phyloP scores from a whole-genome alignment of 352 stramenopile species.

The Elongisporangium undulatum region DNA sequence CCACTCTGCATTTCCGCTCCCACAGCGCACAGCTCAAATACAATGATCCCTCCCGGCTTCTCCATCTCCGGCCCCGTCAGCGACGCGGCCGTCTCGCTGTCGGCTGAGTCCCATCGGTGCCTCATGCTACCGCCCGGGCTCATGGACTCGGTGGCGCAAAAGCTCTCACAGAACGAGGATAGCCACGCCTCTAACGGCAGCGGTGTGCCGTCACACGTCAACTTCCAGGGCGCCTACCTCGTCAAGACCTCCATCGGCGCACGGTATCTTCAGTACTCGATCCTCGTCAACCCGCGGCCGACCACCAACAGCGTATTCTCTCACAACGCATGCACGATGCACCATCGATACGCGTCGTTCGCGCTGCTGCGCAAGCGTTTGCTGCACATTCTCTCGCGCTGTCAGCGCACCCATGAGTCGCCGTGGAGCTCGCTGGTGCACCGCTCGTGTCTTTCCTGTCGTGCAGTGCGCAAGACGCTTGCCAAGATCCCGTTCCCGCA shows the following conservation, averaged over 20 bases:
- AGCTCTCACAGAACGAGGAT: not conserved
- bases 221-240: not conserved
- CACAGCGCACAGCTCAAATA: not conserved
- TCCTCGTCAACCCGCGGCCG: not conserved
- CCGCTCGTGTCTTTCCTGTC: not conserved
- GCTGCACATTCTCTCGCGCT: not conserved
- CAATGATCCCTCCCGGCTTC: not conserved
- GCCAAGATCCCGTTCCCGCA: not conserved
- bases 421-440: not conserved
- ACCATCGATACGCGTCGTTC: not conserved
- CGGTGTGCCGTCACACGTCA: not conserved
- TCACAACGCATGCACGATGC: not conserved
- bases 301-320: not conserved
- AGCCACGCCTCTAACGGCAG: not conserved
- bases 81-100: not conserved
- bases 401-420: not conserved
- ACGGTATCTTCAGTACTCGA: not conserved
- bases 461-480: not conserved
- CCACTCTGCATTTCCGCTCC: not conserved
- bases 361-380: not conserved
- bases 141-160: not conserved
- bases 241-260: not conserved
- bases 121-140: not conserved
- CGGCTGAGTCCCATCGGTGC: not conserved
- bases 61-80: not conserved